phyloP scores from a whole-genome alignment of 1,284 basidiomycete genomes.

The Ceratobasidium sp. region DNA sequence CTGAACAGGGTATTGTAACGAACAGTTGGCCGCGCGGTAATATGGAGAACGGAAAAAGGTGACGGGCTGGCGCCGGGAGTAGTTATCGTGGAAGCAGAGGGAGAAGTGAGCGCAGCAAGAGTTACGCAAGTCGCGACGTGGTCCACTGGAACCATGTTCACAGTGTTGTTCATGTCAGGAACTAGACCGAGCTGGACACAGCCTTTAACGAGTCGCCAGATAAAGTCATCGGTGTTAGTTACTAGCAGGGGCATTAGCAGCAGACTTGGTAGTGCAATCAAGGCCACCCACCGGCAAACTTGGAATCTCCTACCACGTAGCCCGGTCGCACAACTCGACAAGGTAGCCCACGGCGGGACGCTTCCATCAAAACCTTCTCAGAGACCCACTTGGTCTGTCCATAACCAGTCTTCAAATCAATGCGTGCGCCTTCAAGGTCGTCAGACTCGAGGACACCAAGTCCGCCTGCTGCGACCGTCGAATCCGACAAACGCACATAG shows the following conservation, averaged over 20 bases:
- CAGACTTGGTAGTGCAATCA: neutral
- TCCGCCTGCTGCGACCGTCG: slow-evolving; percentile 59
- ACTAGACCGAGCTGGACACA: slow-evolving; percentile 95
- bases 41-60: slow-evolving; percentile 80
- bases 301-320: slow-evolving; percentile 95
- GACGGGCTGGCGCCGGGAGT: slow-evolving; percentile 33
- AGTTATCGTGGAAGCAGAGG: slow-evolving; percentile 54
- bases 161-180: slow-evolving; percentile 97
- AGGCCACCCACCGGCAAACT: slow-evolving; percentile 73
- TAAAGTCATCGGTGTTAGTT: slow-evolving; percentile 99
- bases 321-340: slow-evolving; percentile 93
- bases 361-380: slow-evolving; percentile 93
- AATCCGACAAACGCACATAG: slow-evolving; percentile 89
- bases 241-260: slow-evolving; percentile 61
- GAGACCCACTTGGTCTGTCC: slow-evolving; percentile 99
- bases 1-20: slow-evolving; percentile 92
- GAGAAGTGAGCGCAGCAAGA: slow-evolving; percentile 67
- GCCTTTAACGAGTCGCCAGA: slow-evolving; percentile 98
- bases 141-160: slow-evolving; percentile 99
- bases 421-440: slow-evolving; percentile 87
- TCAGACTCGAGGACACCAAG: slow-evolving; percentile 88
- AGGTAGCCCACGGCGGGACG: slow-evolving; percentile 84
- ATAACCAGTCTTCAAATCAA: slow-evolving; percentile 88
- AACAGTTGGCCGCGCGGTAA: slow-evolving; percentile 86
- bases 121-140: slow-evolving; percentile 90